Conservation (phyloP, 768 basidiomycete genomes). For the Hericium coralloides region DNA sequence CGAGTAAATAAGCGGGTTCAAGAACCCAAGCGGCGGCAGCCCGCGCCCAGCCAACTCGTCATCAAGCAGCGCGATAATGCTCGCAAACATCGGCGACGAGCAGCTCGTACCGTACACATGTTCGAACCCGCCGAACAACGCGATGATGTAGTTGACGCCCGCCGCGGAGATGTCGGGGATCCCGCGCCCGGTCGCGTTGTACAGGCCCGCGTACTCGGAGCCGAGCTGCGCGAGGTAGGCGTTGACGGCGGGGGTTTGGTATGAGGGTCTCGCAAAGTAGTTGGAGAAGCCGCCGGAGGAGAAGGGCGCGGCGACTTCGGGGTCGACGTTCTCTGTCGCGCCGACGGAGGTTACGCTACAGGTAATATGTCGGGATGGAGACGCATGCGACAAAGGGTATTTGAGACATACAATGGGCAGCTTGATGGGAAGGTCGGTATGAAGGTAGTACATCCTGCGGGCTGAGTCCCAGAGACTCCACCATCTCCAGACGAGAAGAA, state of each 20-base stretch:
- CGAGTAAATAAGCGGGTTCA: too few species aligned
- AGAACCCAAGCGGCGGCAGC: too few species aligned
- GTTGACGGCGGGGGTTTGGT: constrained; percentile 29
- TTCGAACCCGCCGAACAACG: constrained; percentile 18
- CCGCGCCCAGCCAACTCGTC: constrained; percentile 14
- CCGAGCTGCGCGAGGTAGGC: constrained; percentile 28
- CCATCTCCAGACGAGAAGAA: constrained; percentile 18
- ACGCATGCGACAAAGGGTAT: neutral
- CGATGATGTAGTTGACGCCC: constrained; percentile 24
- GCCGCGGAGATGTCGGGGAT: constrained; percentile 42
- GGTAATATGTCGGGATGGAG: neutral
- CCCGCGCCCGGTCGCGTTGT: constrained; percentile 29
- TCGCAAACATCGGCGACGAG: constrained; percentile 26
- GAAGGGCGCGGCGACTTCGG: constrained; percentile 25
- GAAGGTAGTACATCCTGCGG: constrained; percentile 8
- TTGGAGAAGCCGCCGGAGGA: constrained; percentile 30
- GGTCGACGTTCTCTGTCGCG: constrained; percentile 19
- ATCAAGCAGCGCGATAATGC: constrained; percentile 28
- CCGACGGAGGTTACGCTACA: constrained; percentile 27
- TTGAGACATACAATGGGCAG: constrained; percentile 14
- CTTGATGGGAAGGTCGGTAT: constrained; percentile 15
- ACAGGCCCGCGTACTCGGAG: constrained; percentile 20
- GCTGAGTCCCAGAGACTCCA: constrained; percentile 7
- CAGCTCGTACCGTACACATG: constrained; percentile 28
- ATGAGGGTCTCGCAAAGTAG: constrained; percentile 23